Percentiles rank a stretch among this genome's conserved stretches.
Conservation (phyloP, 2,329 filamentous ascomycete genomes). For the Leptodontidium sp. region DNA sequence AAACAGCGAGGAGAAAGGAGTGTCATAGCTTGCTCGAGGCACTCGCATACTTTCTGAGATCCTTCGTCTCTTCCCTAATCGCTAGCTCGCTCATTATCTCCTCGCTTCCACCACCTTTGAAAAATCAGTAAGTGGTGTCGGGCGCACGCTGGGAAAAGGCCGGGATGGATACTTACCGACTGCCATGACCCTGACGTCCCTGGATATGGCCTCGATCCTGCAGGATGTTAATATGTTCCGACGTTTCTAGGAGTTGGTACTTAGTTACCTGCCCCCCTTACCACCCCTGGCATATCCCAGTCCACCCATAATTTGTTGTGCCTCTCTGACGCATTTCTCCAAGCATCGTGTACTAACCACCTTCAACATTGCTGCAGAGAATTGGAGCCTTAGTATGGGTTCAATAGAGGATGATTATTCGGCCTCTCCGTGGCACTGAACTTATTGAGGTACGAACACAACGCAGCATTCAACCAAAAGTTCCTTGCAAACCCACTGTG, state of each 20-base stretch:
- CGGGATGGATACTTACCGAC: constrained; percentile 41
- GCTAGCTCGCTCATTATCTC: constrained; percentile 47
- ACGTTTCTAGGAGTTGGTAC: background rate
- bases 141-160: background rate
- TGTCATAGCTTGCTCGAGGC: constrained; percentile 35
- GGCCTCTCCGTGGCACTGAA: background rate
- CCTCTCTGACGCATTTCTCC: constrained; percentile 61
- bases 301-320: constrained; percentile 63
- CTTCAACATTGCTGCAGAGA: constrained; percentile 55
- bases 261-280: constrained; percentile 51
- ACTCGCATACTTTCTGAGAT: constrained; percentile 39
- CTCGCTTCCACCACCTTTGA: constrained; percentile 45
- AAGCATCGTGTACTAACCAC: constrained; percentile 60
- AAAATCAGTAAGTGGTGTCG: constrained; percentile 17
- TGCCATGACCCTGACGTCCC: constrained; percentile 58
- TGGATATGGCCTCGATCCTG: constrained; percentile 60
- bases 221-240: constrained; percentile 29
- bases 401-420: background rate
- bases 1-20: background rate
- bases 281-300: constrained; percentile 59
- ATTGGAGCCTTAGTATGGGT: background rate
- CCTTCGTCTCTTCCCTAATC: constrained; percentile 46
- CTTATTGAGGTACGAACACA: background rate
- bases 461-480: too few species aligned
- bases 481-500: too few species aligned